Percentiles rank a stretch among this genome's conserved stretches.
Conservation (phyloP, 805 yeast genomes). For the Vanderwaltozyma tropicalis region DNA sequence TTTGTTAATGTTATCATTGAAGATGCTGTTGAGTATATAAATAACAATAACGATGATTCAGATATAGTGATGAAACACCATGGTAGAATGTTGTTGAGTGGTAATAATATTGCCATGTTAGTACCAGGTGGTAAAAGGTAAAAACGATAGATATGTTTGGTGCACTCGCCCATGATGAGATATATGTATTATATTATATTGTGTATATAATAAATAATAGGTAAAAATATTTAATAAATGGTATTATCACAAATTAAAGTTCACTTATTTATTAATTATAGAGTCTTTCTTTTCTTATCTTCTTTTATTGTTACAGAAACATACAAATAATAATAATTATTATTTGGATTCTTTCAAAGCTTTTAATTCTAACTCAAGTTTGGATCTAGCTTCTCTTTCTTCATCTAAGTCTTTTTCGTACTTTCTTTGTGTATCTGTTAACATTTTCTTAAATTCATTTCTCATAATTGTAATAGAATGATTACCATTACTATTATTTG, state of each 20-base stretch:
- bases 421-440: constrained; percentile 48
- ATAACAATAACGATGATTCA: constrained; percentile 23
- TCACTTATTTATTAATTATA: too few species aligned
- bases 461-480: constrained; percentile 47
- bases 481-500: constrained; percentile 5
- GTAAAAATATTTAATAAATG: too few species aligned
- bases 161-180: too few species aligned
- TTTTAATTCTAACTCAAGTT: constrained; percentile 35
- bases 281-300: too few species aligned
- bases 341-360: constrained; percentile 2
- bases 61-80: constrained; percentile 35
- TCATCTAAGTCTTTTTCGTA: constrained; percentile 49
- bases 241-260: too few species aligned
- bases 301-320: too few species aligned
- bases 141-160: background rate
- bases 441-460: constrained; percentile 57
- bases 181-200: too few species aligned
- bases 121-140: constrained; percentile 39
- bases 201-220: too few species aligned
- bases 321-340: background rate
- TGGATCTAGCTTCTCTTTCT: constrained; percentile 43
- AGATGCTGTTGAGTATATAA: constrained; percentile 38
- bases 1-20: constrained; percentile 85
- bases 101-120: constrained; percentile 63
- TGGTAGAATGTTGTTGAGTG: constrained; percentile 57